Base-by-base conservation (phyloP, 148 eudicot genomes). In the Silene uniflora region DNA sequence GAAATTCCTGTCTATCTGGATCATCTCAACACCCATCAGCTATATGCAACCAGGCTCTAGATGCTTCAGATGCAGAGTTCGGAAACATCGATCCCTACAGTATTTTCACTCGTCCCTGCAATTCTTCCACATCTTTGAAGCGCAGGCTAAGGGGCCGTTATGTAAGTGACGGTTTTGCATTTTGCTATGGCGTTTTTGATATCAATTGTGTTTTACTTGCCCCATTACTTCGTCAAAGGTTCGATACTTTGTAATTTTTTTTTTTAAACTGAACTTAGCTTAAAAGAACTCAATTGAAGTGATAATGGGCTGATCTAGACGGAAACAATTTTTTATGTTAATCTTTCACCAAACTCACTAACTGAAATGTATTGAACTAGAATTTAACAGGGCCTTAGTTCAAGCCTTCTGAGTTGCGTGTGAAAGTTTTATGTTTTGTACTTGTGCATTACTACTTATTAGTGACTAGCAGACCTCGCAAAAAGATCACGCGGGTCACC, bases 81-180 rank as follows among this genome's bases (percentile, higher is more conserved):
- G 98, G 98, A 68, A 88, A 89, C 74, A 93, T 93, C 12, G 97
- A 93, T 81, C 92, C 93, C 8, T 91, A 93, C 84, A 91, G 97
- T 80, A 93, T 93, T 46, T 93, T 80, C 66, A 93, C 97, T 1
- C 82, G 72, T 39, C 82, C 97, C 17, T 93, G 98, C 82, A 88
- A 83, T 62, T 77, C 67, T 66, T 74, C 86, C 13, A 77, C 84
- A 7, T 73, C 89, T 54, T 75, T 85, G 76, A 85, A 67, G 64
- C 90, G 70, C 68, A 83, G 74, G 23, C 83, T 89, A 62, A 80
- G 87, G 80, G 97, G 97, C 65, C 97, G 84, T 78, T 93, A 89
- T 79, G 98, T 93, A 84, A 91, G 96, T 77, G 3, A 54, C 35
- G 8, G 1, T 54, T 23, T 16, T 66, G 13, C 66, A 21, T 44